A percentile compares a stretch with the other conserved stretches of the same genome.
phyloP scores from a whole-genome alignment of 495 filamentous ascomycete species.

The Staphylotrichum tortipilum region DNA sequence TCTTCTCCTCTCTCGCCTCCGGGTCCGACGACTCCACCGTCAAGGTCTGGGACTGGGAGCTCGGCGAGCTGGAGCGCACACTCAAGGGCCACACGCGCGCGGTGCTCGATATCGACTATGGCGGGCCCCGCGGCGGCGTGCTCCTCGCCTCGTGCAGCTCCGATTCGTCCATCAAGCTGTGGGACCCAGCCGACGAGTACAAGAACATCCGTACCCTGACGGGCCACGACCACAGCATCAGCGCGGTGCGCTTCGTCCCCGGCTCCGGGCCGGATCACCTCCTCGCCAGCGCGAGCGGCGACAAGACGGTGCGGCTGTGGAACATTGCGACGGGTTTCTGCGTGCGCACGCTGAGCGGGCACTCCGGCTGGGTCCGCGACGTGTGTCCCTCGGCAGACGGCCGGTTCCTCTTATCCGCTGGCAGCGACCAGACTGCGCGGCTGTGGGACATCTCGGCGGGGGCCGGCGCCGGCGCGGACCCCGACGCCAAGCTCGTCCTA shows the following conservation, averaged over 20 bases:
- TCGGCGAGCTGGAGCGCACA: constrained; percentile 84
- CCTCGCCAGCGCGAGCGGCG: constrained; percentile 70
- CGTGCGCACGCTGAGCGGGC: constrained; percentile 69
- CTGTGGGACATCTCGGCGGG: constrained; percentile 73
- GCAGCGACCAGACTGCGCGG: constrained; percentile 68
- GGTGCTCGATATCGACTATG: constrained; percentile 83
- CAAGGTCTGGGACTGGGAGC: constrained; percentile 98
- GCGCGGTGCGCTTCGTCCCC: constrained; percentile 79
- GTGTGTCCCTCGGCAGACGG: constrained; percentile 78
- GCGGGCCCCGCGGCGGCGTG: constrained; percentile 72
- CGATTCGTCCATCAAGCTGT: constrained; percentile 90
- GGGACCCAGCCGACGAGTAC: constrained; percentile 90
- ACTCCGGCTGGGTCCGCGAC: constrained; percentile 80
- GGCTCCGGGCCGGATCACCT: constrained; percentile 62
- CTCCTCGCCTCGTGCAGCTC: constrained; percentile 84
- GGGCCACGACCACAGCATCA: constrained; percentile 88
- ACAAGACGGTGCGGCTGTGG: constrained; percentile 84
- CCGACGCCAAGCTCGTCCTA: constrained; percentile 68
- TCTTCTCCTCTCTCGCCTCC: constrained; percentile 84
- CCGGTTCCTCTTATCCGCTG: constrained; percentile 67
- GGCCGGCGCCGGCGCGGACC: constrained; percentile 20
- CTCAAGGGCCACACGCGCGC: constrained; percentile 88
- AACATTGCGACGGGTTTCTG: constrained; percentile 88
- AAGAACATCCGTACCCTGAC: constrained; percentile 89
- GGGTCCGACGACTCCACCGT: constrained; percentile 80